Base-by-base conservation (phyloP, 192 early-diverging fungal species). In the Rhizophagus prolifer region DNA sequence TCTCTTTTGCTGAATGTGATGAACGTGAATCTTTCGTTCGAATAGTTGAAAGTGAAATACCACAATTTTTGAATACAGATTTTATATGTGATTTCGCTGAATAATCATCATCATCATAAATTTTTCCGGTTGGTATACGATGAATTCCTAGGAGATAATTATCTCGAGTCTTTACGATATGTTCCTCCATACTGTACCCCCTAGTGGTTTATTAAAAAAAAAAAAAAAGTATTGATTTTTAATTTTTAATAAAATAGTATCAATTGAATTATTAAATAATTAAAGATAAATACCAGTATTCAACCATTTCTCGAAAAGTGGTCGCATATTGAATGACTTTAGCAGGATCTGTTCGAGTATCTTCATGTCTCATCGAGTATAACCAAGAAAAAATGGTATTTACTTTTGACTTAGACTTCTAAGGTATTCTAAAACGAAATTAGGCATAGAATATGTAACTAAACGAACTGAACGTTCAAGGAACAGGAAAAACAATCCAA, bases 131-230 rank as follows among this genome's bases (percentile, higher is more conserved):
- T 0, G 93, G 92, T 30, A 97, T 92, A 47, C 95, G 88, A 74
- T 96, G 95, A 5, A 93, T 84, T 34, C 93, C 91, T 10, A 98
- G 85, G 3, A 97, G 83, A 79, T 93, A 98, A 30, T 93, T 91
- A 67, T 98, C 96, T 73, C 88, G 88, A 14, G 94, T 96, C 14
- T 89, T 87, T 9, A 94, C 92, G 47, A 95, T 81, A 79, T 98
- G 95, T 60, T 95, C 91, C 58, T 98, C 90, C 61, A 91, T 84
- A 12, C 89, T 90, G 76, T 93, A 96, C n/a, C 89, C 88, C 92
- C 94, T 94, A 79, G 74, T 80, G 26, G 8, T 30, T 31, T 19
- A 23, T 26, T 44, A 82, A 65, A 47, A 50, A 2, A n/a, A n/a
- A n/a, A n/a, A n/a, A n/a, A n/a, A n/a, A n/a, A n/a, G n/a, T 44